Evolutionary conservation across 352 stramenopile species (phyloP), one percentile per base, ranked within the genome.

Genomic region (Phytophthora pistaciae): DNA sequence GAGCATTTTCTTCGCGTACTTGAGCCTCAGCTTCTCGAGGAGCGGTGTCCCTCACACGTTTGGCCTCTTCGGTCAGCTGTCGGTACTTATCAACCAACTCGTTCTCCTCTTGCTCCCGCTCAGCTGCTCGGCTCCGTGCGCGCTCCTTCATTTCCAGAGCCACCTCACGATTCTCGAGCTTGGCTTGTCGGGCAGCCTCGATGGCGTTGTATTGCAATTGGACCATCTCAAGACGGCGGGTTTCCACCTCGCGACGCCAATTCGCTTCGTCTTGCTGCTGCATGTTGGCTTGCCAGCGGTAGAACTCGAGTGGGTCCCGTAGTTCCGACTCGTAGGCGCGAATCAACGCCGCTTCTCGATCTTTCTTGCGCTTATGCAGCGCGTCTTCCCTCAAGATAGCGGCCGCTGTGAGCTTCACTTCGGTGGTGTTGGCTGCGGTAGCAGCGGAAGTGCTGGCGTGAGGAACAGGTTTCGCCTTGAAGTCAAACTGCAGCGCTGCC

Each of bases 331-430:
- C 95, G 62, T 97, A 98, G 7, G 88, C 85, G 23, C 90, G 74
- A 18, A 98, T 80, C 20, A 96, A 56, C 66, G 93, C 82, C 9
- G 93, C 92, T 62, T 98, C 94, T 33, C 97, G 87, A 2, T 88
- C 89, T 72, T 98, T 93, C 70, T 98, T 98, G 56, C 94, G 91
- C 69, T 98, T 96, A 78, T 95, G 87, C 57, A 98, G 65, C 14
- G 91, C 90, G 57, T 98, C 95, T 87, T 98, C 95, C 5, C 93
- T 85, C 55, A 98, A 64, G 53, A 98, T 97, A 0, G 94, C 88
- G 0, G 94, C 92, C 3, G 88, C 79, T 50, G 94, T 98, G 21
- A 98, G 81, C 65, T 96, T 96, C 33, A 98, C 85, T 58, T 69
- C 60, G 3, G 21, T 80, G 10, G 59, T 53, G 18, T 48, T 77